These are phyloP conservation scores for Xylogone sp. DNA, from an alignment of 2,329 filamentous ascomycete species.

Conservation along the genomic window DNA sequence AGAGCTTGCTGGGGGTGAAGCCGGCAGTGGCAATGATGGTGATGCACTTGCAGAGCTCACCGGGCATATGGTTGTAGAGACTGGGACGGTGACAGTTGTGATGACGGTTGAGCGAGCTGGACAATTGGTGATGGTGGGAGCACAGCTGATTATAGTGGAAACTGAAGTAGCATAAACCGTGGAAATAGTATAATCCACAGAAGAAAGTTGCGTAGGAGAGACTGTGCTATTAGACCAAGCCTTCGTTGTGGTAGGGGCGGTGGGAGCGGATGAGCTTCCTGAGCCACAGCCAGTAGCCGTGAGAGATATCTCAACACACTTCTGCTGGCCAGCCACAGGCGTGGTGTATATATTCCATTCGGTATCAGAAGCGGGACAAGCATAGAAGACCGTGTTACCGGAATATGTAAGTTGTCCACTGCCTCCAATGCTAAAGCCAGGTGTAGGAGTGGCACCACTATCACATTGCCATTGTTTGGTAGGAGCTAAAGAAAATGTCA, in stretches of 20 bases:
- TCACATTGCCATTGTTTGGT: constrained; percentile 39
- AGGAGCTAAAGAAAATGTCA: constrained; percentile 2
- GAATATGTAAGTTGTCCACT: constrained; percentile 47
- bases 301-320: constrained; percentile 48
- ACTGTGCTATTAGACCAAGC: neutral
- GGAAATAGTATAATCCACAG: constrained; percentile 31
- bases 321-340: constrained; percentile 35
- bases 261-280: neutral
- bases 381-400: constrained; percentile 50
- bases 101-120: neutral
- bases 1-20: neutral
- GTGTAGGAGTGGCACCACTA: constrained; percentile 41
- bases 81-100: neutral
- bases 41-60: neutral
- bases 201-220: constrained; percentile 50
- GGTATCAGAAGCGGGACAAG: constrained; percentile 52
- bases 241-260: neutral
- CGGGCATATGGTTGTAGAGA: neutral
- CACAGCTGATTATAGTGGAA: neutral
- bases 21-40: neutral
- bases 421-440: constrained; percentile 53
- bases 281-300: constrained; percentile 34
- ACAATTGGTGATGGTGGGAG: neutral
- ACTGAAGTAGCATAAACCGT: neutral
- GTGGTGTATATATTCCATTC: constrained; percentile 53